Evolutionary conservation across 306 rosid genomes (phyloP), one percentile per base, ranked within the genome.

Genomic region (Canavalia gladiata): DNA sequence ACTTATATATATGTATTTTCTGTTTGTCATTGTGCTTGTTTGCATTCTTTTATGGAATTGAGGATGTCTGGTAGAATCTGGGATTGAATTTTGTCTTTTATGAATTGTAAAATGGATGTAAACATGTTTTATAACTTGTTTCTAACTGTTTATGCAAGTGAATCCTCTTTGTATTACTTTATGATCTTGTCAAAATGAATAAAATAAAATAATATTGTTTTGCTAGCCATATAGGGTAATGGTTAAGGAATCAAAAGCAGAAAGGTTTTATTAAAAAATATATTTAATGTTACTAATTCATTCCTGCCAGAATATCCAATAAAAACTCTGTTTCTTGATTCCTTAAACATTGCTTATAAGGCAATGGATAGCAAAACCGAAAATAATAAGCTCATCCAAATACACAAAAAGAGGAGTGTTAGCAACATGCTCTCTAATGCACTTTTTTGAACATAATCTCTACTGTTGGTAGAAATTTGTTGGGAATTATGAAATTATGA

Each of bases 21-120:
- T 51, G 62, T 46, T 78, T 75, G 50, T 29, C 41, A 56, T 35
- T 87, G 8, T 65, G 51, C 18, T 42, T 62, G 85, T 28, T 69
- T 76, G 74, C 10, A 13, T 6, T 68, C 50, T 29, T 8, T 72
- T 35, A 39, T 50, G 31, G 33, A 33, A 10, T 58, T 6, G 33
- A 58, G 72, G 30, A 8, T 3, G 5, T 31, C 75, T 45, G 28
- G 34, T 7, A 13, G 73, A 71, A 47, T 85, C 28, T 45, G 37
- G 2, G 50, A 68, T 35, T 74, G 33, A 69, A 5, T 18, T 72
- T 18, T 29, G 77, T 78, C 54, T 68, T 62, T 9, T 47, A 52
- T 71, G 58, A 51, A 63, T 37, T 60, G 8, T 60, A 28, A 51
- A 51, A 51, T 51, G 67, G 31, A 65, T n/a, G 34, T 65, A 41